Base-by-base conservation (phyloP, 441 rosid species). In the Euphorbia corollata region DNA sequence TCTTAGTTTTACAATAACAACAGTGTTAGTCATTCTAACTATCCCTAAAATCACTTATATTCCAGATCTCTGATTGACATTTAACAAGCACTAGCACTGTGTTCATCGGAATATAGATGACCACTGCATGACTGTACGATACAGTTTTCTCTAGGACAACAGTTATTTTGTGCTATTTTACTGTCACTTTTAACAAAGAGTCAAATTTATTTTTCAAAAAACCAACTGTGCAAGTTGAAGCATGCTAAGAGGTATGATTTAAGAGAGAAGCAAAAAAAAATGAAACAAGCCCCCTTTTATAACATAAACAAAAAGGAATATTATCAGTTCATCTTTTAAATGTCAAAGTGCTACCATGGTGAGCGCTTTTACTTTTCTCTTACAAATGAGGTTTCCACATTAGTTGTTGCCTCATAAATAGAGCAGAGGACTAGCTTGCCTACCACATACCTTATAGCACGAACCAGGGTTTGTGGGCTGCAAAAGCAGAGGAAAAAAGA, bases 391-490 rank as follows among this genome's bases (percentile, higher is more conserved):
- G 22, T 50, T 65, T 50, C 66, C 23, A 50, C 18, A 16, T 23
- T 11, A 55, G 34, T 22, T 32, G 7, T 4, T 56, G 23, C 54
- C 55, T 45, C 65, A 30, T 20, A 67, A 36, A 60, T 38, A 47
- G 15, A 41, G 61, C 16, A 34, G 18, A 15, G 22, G 23, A 19
- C 34, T 54, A 65, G 71, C 53, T 56, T 30, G 51, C 55, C 59
- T 56, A 64, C 64, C 72, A 73, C 83, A 76, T 82, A 95, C 99
- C 99, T 95, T 74, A 95, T 73, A 71, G 97, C 96, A 79, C 98
- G 99, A 72, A 95, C 99, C 81, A 95, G 78, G 24, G 98, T 95
- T 81, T 92, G 98, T 65, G 99, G 98, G 83, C 99, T 95, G 89
- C 89, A 85, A 77, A 75, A 67, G 20, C 61, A 45, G 38, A 53